Conservation (phyloP, 2,329 filamentous ascomycete species). For the Cercospora sp. region DNA sequence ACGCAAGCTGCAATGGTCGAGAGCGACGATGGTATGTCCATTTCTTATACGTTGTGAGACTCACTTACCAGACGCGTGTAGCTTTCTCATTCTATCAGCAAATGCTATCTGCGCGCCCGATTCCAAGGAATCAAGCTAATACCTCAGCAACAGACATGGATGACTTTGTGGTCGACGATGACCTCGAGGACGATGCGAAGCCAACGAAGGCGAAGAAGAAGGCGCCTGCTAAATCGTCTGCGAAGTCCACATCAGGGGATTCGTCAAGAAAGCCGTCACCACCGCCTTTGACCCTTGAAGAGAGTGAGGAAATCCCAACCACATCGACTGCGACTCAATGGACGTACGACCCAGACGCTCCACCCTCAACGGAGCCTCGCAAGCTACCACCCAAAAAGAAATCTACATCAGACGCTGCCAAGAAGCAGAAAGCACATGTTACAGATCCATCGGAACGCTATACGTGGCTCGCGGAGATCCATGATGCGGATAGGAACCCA, state of each 20-base stretch:
- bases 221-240: conserved; percentile 55
- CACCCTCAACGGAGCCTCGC: conserved; percentile 53
- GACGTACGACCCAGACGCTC: conserved; percentile 67
- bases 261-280: conserved; percentile 49
- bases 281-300: conserved; percentile 44
- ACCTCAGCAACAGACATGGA: conserved; percentile 61
- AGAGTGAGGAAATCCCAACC: conserved; percentile 52
- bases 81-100: conserved; percentile 20
- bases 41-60: neutral
- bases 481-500: conserved; percentile 79
- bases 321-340: conserved; percentile 79
- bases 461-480: conserved; percentile 81
- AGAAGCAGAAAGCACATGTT: conserved; percentile 68
- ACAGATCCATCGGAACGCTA: conserved; percentile 85
- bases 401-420: conserved; percentile 27
- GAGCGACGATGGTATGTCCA: conserved; percentile 60
- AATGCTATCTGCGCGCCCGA: neutral
- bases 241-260: conserved; percentile 26
- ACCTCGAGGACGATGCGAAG: conserved; percentile 68
- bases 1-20: conserved; percentile 56
- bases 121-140: conserved; percentile 21
- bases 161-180: conserved; percentile 84
- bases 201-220: conserved; percentile 63
- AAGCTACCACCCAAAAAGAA: conserved; percentile 40
- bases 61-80: conserved; percentile 27